Evolutionary conservation across 805 yeast species (phyloP).

Genomic region (Myxozyma mucilagina): DNA sequence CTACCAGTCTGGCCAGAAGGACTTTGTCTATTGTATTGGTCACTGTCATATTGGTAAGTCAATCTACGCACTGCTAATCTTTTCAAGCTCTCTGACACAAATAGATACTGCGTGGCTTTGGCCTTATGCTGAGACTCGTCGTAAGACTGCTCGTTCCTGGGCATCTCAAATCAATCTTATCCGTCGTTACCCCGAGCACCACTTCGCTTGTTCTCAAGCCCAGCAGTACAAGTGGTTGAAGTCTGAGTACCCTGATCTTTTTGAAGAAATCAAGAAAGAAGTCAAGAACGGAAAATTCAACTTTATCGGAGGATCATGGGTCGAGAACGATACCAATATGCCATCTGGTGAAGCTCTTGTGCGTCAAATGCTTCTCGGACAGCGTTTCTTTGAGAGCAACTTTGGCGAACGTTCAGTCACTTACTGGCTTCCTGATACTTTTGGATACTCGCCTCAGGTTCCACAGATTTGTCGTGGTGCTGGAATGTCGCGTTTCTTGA

Average conservation of each 20-base stretch:
- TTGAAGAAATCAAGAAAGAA: conserved; percentile 55
- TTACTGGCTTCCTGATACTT: conserved; percentile 97
- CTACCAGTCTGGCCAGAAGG: conserved; percentile 42
- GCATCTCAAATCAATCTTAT: conserved; percentile 83
- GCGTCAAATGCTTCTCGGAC: conserved; percentile 89
- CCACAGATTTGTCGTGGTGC: conserved; percentile 91
- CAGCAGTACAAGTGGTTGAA: conserved; percentile 94
- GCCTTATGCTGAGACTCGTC: conserved; percentile 97
- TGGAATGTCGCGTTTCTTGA: conserved; percentile 78
- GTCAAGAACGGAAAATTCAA: conserved; percentile 73
- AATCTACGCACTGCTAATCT: neutral
- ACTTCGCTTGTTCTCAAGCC: conserved; percentile 92
- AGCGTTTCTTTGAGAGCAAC: conserved; percentile 73
- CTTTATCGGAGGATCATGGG: conserved; percentile 98
- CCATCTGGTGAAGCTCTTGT: conserved; percentile 92
- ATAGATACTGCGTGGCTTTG: conserved; percentile 95
- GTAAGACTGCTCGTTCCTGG: conserved; percentile 94
- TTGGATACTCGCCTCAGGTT: conserved; percentile 92
- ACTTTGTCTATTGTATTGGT: conserved; percentile 82
- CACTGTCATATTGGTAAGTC: conserved; percentile 54
- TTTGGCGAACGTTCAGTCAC: conserved; percentile 75
- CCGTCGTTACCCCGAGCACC: conserved; percentile 87
- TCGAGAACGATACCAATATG: conserved; percentile 92
- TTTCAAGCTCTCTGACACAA: neutral
- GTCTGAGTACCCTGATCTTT: conserved; percentile 81